Base-by-base conservation (phyloP, 345 rosid species). In the Excoecaria agallocha region DNA sequence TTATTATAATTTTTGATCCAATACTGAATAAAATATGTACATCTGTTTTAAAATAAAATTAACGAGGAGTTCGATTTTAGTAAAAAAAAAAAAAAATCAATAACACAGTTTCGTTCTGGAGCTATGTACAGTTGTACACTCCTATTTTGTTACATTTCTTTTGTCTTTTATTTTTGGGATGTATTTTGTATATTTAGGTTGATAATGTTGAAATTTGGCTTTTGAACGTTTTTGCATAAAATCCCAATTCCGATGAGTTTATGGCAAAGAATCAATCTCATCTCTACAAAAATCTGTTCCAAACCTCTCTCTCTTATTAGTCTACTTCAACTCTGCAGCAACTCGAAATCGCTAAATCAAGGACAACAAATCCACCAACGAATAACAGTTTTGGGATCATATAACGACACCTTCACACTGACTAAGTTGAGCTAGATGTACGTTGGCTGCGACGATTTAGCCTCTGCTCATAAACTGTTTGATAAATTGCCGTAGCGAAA, bases 301-400 rank as follows among this genome's bases (percentile, higher is more conserved):
- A 73, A 39, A 43, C 11, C 19, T 24, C 13, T n/a, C n/a, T 51
- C 61, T 62, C 54, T 46, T 20, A 56, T 20, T 41, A 65, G 66
- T 43, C 71, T 76, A 16, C 84, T 82, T 39, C 79, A 74, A 60
- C 75, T 77, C 35, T 85, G 82, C 77, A 69, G 80, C 82, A 66
- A 72, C 38, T 75, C 78, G 16, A 71, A 71, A 69, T 68, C 83
- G 6, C 58, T 75, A 43, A 52, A 61, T 35, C 85, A 39, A 39
- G 74, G 79, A 69, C 77, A 79, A 69, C 85, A 82, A 55, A 69
- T 79, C 35, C 85, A 84, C 79, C 83, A 79, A 35, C 85, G 70
- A n/a, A 59, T 79, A 15, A 80, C 66, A 59, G 70, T 73, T 5
- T 59, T 50, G 20, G 83, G 83, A 37, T 74, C 66, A 0, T 37